These are phyloP conservation scores for Macrophomina phaseolina DNA, from an alignment of 2,329 filamentous ascomycete genomes.

Conservation along the genomic window DNA sequence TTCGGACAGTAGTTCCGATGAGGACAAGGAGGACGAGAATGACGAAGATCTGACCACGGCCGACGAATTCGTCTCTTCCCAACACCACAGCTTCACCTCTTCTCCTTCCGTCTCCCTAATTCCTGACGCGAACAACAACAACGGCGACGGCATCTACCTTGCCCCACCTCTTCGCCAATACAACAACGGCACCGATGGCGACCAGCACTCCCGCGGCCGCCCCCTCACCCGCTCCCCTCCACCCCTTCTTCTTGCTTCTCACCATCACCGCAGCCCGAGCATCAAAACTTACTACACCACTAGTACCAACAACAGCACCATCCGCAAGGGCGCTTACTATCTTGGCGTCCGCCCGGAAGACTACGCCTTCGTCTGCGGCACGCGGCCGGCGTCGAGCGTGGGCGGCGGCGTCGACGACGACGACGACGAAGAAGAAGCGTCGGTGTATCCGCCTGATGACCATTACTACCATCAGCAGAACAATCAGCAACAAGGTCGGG, in stretches of 20 bases:
- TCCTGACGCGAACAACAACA: too few species aligned
- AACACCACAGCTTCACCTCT: conserved; percentile 7
- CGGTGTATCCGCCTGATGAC: too few species aligned
- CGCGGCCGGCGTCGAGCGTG: neutral
- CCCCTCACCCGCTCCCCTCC: neutral
- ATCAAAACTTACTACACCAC: neutral
- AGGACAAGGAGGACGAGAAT: neutral
- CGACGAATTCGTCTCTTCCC: conserved; percentile 18
- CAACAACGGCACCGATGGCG: neutral
- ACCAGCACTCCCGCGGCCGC: neutral
- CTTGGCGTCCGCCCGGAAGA: conserved; percentile 15
- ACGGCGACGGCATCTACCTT: too few species aligned
- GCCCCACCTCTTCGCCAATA: neutral
- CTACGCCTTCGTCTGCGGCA: conserved; percentile 21
- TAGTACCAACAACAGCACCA: neutral
- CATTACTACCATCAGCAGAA: too few species aligned
- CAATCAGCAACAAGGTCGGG: neutral
- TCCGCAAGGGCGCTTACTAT: conserved; percentile 4
- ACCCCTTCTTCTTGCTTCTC: neutral
- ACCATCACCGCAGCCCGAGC: neutral
- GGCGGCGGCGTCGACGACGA: neutral
- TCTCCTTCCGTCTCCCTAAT: too few species aligned
- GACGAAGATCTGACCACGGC: conserved; percentile 1
- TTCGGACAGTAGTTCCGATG: conserved; percentile 32
- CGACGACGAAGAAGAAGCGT: too few species aligned